Evolutionary conservation across 306 rosid species (phyloP).

Genomic region (Mucuna pruriens): DNA sequence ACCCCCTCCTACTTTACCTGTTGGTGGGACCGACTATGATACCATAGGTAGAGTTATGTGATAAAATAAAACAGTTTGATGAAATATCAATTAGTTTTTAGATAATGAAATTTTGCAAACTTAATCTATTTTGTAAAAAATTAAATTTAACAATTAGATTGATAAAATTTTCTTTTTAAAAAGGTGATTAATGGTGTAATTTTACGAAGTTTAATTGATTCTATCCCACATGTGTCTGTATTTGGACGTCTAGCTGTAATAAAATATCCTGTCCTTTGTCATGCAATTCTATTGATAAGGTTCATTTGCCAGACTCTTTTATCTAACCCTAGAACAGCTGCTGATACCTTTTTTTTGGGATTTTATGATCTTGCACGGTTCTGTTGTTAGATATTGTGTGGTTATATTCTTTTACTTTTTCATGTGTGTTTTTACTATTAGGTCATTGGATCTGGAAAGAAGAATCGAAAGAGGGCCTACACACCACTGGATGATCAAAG

Average conservation of each 20-base stretch:
- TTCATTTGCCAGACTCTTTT: not conserved
- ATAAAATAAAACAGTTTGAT: not conserved
- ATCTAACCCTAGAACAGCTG: not conserved
- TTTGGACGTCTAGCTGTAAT: not conserved
- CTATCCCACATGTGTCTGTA: not conserved
- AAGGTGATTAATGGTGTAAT: not conserved
- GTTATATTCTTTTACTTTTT: conserved; percentile 12
- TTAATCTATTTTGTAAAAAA: not conserved
- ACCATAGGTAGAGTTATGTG: no score
- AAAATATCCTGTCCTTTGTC: conserved; percentile 6
- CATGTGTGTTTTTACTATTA: conserved; percentile 38
- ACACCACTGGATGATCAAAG: conserved; percentile 49
- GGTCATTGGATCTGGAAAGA: conserved; percentile 63
- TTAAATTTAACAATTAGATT: not conserved
- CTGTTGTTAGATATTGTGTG: conserved; percentile 2
- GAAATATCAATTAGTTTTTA: not conserved
- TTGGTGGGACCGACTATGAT: not conserved
- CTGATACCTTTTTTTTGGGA: not conserved
- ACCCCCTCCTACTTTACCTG: not conserved
- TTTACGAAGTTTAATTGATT: not conserved
- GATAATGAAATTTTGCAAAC: not conserved
- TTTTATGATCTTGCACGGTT: not conserved
- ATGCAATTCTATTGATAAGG: conserved; percentile 14
- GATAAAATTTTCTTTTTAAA: not conserved
- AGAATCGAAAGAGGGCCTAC: conserved; percentile 58